Percentiles rank a stretch among this genome's conserved stretches.
These are phyloP conservation scores for Athelia sp. DNA, from an alignment of 1,284 basidiomycete genomes.

Conservation along the genomic window DNA sequence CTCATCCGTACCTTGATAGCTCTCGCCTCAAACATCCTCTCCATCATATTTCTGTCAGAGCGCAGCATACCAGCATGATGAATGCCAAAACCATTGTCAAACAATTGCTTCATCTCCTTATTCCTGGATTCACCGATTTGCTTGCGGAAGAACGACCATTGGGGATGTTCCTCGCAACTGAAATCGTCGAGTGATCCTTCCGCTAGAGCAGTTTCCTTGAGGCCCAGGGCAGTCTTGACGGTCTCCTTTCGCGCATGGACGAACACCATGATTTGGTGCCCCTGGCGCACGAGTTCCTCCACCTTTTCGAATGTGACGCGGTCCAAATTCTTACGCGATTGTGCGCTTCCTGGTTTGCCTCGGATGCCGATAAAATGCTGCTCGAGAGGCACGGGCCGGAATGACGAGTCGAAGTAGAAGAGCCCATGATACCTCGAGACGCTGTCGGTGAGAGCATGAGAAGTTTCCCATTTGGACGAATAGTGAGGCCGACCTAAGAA, in stretches of 20 bases:
- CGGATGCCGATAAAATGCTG: slow-evolving; percentile 96
- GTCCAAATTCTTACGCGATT: slow-evolving; percentile 86
- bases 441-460: slow-evolving; percentile 30
- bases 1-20: slow-evolving; percentile 73
- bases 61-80: slow-evolving; percentile 99
- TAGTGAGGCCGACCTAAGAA: slow-evolving; percentile 61
- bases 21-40: slow-evolving; percentile 88
- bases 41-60: slow-evolving; percentile 93
- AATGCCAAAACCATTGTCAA: slow-evolving; percentile 92
- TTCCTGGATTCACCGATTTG: slow-evolving; percentile 83
- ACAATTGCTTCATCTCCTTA: slow-evolving; percentile 95
- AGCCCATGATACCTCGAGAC: slow-evolving; percentile 90
- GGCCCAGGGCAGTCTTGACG: slow-evolving; percentile 85
- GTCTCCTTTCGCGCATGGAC: slow-evolving; percentile 99
- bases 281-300: slow-evolving; percentile 74
- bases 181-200: slow-evolving; percentile 80
- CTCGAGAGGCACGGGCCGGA: slow-evolving; percentile 94
- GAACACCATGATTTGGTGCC: slow-evolving; percentile 99
- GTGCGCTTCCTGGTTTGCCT: slow-evolving; percentile 80
- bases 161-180: slow-evolving; percentile 75
- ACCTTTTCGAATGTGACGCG: slow-evolving; percentile 90
- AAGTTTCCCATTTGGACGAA: slow-evolving; percentile 5
- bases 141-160: slow-evolving; percentile 71
- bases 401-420: slow-evolving; percentile 98
- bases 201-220: slow-evolving; percentile 76